phyloP scores from a whole-genome alignment of 164 flowering plant species.

The Piper longum region DNA sequence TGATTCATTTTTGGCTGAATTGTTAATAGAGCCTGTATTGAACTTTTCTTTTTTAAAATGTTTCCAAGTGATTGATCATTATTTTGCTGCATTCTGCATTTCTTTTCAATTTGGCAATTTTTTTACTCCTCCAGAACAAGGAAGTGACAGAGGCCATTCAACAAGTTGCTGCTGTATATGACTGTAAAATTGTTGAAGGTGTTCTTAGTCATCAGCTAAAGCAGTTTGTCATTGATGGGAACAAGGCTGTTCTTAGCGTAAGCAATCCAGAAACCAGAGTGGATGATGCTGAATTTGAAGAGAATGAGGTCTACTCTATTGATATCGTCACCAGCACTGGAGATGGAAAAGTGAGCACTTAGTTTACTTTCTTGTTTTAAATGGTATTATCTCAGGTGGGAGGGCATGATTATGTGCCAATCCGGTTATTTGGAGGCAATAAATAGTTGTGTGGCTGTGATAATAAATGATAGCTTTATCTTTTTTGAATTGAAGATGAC shows the following conservation, averaged over 20 bases:
- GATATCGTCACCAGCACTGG: conserved; percentile 91
- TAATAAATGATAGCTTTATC: no score
- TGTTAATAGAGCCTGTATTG: no score
- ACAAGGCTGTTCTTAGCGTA: conserved; percentile 71
- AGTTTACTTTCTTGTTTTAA: neutral
- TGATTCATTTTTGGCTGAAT: no score
- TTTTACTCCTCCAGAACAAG: conserved; percentile 45
- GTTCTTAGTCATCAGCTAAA: conserved; percentile 85
- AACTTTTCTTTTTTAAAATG: neutral
- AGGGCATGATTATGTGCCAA: no score
- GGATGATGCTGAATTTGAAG: conserved; percentile 95
- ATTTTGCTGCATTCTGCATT: neutral
- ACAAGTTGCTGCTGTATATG: conserved; percentile 96
- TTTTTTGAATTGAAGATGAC: no score
- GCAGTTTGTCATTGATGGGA: conserved; percentile 93
- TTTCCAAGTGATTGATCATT: conserved; percentile 1
- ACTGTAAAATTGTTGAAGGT: conserved; percentile 93
- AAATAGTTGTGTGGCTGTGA: no score
- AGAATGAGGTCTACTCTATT: conserved; percentile 80
- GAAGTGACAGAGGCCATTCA: conserved; percentile 95
- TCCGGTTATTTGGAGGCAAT: no score
- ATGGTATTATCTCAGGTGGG: no score
- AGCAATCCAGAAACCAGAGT: conserved; percentile 69
- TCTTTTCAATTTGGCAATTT: neutral
- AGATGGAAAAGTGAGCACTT: conserved; percentile 70